A percentile compares a stretch with the other conserved stretches of the same genome.
Evolutionary conservation across 768 basidiomycete genomes (phyloP).

Genomic region (Chalciporus piperatus): DNA sequence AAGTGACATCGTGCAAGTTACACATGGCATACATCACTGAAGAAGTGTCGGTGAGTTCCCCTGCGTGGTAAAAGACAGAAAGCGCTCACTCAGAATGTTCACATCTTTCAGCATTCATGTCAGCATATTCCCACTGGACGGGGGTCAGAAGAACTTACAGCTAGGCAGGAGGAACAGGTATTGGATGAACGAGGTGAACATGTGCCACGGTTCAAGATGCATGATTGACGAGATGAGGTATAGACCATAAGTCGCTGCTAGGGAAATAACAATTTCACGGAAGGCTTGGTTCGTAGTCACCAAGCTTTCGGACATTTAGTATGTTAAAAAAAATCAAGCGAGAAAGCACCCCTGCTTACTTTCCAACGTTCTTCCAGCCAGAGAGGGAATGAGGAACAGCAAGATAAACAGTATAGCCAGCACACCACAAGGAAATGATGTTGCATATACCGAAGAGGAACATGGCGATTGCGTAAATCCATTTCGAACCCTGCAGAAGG

Average conservation of each 20-base stretch:
- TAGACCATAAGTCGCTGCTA: slow-evolving; percentile 74
- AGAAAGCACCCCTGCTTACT: slow-evolving; percentile 44
- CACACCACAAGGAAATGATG: slow-evolving; percentile 82
- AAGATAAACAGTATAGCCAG: slow-evolving; percentile 85
- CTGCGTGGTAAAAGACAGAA: neutral
- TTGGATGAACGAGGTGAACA: slow-evolving; percentile 89
- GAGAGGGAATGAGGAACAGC: slow-evolving; percentile 71
- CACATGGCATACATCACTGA: slow-evolving; percentile 93
- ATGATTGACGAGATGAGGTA: slow-evolving; percentile 86
- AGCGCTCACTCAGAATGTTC: slow-evolving; percentile 68
- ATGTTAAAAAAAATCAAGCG: slow-evolving; percentile 2
- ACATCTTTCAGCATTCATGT: slow-evolving; percentile 43
- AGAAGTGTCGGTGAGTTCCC: neutral
- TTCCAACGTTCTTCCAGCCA: slow-evolving; percentile 70
- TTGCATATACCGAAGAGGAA: slow-evolving; percentile 77
- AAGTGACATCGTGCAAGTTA: slow-evolving; percentile 85
- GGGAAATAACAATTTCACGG: slow-evolving; percentile 80
- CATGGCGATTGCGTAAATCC: slow-evolving; percentile 76
- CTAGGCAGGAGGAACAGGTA: slow-evolving; percentile 89
- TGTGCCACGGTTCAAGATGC: slow-evolving; percentile 95
- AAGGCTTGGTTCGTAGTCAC: slow-evolving; percentile 65
- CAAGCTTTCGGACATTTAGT: slow-evolving; percentile 43
- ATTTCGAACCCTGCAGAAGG: slow-evolving; percentile 67
- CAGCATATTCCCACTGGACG: slow-evolving; percentile 3
- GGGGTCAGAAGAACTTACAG: slow-evolving; percentile 39